These are phyloP conservation scores for Solanum commersonii DNA, from an alignment of 257 asterid species.

Conservation along the genomic window DNA sequence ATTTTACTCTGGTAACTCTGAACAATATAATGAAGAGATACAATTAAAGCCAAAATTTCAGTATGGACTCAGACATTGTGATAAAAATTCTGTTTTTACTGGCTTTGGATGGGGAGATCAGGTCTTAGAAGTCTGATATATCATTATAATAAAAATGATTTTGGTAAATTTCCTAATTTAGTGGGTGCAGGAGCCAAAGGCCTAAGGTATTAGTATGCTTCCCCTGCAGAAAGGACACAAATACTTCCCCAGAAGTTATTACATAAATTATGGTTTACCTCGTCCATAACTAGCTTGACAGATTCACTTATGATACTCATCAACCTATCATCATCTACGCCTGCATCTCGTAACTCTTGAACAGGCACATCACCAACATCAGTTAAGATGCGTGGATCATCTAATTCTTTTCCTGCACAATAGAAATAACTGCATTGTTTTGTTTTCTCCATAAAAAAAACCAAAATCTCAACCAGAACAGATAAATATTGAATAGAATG, in stretches of 20 bases:
- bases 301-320: constrained; percentile 80
- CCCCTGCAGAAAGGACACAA: neutral
- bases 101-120: neutral
- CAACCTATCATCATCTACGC: constrained; percentile 82
- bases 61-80: neutral
- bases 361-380: constrained; percentile 96
- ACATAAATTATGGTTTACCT: constrained; percentile 41
- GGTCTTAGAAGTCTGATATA: neutral
- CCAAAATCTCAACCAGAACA: neutral
- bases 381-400: constrained; percentile 75
- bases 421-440: neutral
- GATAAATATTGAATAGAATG: neutral
- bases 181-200: neutral
- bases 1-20: neutral
- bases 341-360: constrained; percentile 90
- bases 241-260: constrained; percentile 2
- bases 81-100: neutral
- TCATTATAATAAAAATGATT: neutral
- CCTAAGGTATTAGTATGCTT: neutral
- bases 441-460: neutral
- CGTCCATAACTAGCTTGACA: constrained; percentile 91
- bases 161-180: neutral
- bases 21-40: neutral
- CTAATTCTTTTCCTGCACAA: constrained; percentile 67
- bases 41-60: neutral